Evolutionary conservation across 2,329 filamentous ascomycete species (phyloP), one percentile per base, ranked within the genome.

Genomic region (Fusarium sp.): DNA sequence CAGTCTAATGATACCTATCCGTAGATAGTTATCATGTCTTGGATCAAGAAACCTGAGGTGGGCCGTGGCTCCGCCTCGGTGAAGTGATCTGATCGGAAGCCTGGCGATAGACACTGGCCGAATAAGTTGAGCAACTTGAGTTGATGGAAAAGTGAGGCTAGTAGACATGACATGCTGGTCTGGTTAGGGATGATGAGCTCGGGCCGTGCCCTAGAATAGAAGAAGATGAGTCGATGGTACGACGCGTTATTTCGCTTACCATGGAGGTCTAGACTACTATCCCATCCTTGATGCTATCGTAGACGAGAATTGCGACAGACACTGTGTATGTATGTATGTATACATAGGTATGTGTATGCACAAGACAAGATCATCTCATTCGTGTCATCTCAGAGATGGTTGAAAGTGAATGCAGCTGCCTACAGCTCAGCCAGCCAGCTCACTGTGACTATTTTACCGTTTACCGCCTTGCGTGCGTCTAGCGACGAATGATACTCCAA

Each of bases 141-240:
- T 19, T 41, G 15, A 50, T 31, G 19, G 4, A 54, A 57, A 29
- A 59, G 48, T 63, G 59, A 63, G 59, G 59, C 59, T 50, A 32
- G 38, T n/a, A n/a, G n/a, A n/a, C n/a, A n/a, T n/a, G n/a, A n/a
- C 31, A 29, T 29, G 32, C 33, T 53, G 39, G 48, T 41, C 23
- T 25, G 23, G 23, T 25, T 25, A 25, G 23, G 23, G 23, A 63
- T 58, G 19, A 36, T 49, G 51, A 64, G 61, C 61, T 64, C 37
- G 56, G 61, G 56, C 56, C 61, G 25, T 27, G 36, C 14, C 54
- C 42, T 33, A 38, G 19, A 33, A 27, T 36, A 38, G n/a, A 23
- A 38, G n/a, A 23, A 38, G 45, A 57, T 51, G 61, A 53, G 61
- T 57, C 56, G 37, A 57, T 64, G 61, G 48, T 64, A 61, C 51